A percentile compares a stretch with the other conserved stretches of the same genome.
Conservation (phyloP, 345 rosid species). For the Acer yangbiense region DNA sequence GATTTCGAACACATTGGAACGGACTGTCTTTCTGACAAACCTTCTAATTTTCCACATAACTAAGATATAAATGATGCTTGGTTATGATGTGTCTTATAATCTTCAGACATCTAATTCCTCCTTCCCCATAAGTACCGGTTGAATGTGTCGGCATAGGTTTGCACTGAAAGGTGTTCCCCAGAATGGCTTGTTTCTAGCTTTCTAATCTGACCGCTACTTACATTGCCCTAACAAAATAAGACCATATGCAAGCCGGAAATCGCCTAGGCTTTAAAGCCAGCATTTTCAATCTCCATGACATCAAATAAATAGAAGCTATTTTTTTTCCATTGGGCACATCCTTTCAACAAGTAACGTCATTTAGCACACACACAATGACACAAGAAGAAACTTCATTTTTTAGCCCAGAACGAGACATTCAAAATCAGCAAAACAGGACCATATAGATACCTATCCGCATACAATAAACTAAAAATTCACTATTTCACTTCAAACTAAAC, state of each 20-base stretch:
- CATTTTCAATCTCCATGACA: neutral
- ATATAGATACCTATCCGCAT: no score
- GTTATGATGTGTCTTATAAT: neutral
- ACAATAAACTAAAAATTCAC: neutral
- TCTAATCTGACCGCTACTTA: neutral
- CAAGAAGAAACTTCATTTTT: neutral
- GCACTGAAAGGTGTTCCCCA: no score
- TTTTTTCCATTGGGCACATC: neutral
- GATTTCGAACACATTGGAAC: neutral
- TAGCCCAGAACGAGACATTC: neutral
- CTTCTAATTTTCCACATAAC: neutral
- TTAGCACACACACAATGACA: neutral
- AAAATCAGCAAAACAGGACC: no score
- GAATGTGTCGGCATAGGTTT: no score
- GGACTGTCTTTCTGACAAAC: neutral
- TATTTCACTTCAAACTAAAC: neutral
- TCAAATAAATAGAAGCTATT: no score
- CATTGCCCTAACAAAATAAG: neutral
- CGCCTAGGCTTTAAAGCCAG: neutral
- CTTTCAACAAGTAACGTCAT: no score
- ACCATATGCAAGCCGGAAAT: neutral
- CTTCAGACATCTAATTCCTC: neutral
- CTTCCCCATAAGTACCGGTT: neutral
- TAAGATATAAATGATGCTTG: neutral
- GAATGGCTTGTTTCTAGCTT: neutral